Evolutionary conservation across 345 rosid species (phyloP).

Genomic region (Arabis hirsuta): DNA sequence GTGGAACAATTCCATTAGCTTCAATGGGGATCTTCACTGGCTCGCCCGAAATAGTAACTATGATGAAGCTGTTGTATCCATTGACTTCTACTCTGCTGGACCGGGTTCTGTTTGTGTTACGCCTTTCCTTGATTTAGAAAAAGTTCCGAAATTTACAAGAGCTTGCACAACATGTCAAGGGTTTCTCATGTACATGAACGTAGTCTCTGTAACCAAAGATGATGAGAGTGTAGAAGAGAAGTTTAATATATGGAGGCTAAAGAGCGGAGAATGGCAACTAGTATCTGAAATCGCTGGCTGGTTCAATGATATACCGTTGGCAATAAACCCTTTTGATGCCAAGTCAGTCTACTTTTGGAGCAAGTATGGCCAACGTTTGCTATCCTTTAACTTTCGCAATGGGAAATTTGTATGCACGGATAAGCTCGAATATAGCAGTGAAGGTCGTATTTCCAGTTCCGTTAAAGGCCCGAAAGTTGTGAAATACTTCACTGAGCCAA

Average conservation of each 20-base stretch:
- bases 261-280: background rate
- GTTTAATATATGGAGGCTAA: background rate
- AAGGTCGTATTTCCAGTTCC: background rate
- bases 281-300: background rate
- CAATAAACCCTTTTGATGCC: background rate
- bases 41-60: background rate
- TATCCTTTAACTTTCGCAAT: background rate
- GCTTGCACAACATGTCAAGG: background rate
- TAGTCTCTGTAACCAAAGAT: background rate
- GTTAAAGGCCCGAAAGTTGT: background rate
- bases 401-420: background rate
- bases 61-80: background rate
- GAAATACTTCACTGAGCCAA: background rate
- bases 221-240: background rate
- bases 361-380: background rate
- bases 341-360: background rate
- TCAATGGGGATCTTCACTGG: background rate
- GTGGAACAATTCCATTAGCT: background rate
- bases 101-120: background rate
- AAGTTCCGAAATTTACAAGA: background rate
- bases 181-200: background rate
- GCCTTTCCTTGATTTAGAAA: conserved; percentile 1
- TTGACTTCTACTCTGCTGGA: background rate
- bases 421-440: background rate
- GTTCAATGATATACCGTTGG: background rate